Percentiles rank a stretch among this genome's conserved stretches.
Evolutionary conservation across 305 asterid genomes (phyloP).

Genomic region (Fraxinus xanthoxyloides): DNA sequence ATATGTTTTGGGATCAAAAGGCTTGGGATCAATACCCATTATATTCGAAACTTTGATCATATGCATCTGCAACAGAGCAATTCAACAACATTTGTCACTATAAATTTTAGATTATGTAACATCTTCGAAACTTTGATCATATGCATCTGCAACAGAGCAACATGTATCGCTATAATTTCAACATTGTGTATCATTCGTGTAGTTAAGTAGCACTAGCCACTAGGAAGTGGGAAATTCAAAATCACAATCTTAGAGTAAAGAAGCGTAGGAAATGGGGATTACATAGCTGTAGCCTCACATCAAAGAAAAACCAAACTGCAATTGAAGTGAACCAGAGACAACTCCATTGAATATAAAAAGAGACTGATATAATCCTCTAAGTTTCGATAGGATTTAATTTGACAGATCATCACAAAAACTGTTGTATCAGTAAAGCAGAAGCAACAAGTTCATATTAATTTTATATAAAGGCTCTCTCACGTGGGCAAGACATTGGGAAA

Average conservation of each 20-base stretch:
- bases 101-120: not conserved
- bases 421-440: not conserved
- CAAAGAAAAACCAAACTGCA: not conserved
- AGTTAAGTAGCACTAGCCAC: not conserved
- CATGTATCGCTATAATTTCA: not conserved
- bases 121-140: conserved; percentile 94
- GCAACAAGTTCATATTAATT: not conserved
- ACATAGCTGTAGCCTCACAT: not conserved
- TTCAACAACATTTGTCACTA: not conserved
- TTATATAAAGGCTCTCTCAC: not conserved
- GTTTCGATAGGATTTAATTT: not conserved
- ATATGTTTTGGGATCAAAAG: conserved; percentile 83
- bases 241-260: not conserved
- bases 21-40: conserved; percentile 95
- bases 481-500: not conserved
- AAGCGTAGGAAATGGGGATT: not conserved
- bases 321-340: not conserved
- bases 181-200: not conserved
- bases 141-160: conserved; percentile 73
- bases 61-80: conserved; percentile 74
- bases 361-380: not conserved
- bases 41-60: conserved; percentile 97
- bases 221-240: not conserved
- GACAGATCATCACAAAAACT: not conserved
- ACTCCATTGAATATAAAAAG: not conserved